Conservation (phyloP, 495 filamentous ascomycete species). For the Penicillium psychrofluorescens region DNA sequence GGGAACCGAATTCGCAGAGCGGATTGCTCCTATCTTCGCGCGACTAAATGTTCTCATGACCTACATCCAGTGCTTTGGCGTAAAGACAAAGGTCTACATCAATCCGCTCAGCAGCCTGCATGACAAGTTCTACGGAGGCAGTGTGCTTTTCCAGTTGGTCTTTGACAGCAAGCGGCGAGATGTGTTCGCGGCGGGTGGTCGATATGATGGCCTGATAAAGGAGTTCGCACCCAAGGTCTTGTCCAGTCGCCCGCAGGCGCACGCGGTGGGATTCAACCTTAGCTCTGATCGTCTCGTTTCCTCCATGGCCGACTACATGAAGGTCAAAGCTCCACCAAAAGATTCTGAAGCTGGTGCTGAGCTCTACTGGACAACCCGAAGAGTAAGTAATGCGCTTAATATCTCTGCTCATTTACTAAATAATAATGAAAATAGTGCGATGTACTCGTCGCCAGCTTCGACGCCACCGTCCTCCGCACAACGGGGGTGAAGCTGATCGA, state of each 20-base stretch:
- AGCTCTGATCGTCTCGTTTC: constrained; percentile 75
- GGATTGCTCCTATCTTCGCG: constrained; percentile 62
- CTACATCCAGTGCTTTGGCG: constrained; percentile 66
- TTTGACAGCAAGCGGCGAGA: constrained; percentile 79
- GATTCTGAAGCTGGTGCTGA: constrained; percentile 44
- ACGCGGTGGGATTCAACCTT: constrained; percentile 88
- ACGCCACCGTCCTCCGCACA: constrained; percentile 66
- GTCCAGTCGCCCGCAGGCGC: constrained; percentile 36
- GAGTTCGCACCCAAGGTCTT: constrained; percentile 35
- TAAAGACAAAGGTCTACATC: constrained; percentile 75
- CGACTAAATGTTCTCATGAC: constrained; percentile 69
- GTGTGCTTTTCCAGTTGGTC: constrained; percentile 84
- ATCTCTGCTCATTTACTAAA: not conserved
- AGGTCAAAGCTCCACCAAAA: constrained; percentile 60
- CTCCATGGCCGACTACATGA: constrained; percentile 59
- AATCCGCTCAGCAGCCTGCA: constrained; percentile 83
- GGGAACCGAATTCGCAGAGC: constrained; percentile 58
- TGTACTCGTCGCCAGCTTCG: constrained; percentile 82
- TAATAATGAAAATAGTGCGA: constrained; percentile 62
- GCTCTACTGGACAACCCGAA: constrained; percentile 53
- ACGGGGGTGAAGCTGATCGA: constrained; percentile 67
- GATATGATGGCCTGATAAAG: constrained; percentile 80
- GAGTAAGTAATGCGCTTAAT: constrained; percentile 41
- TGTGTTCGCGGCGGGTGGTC: constrained; percentile 88
- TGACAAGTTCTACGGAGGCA: constrained; percentile 84